Percentiles rank a stretch among this genome's conserved stretches.
Evolutionary conservation across 805 yeast genomes (phyloP).

Genomic region (Zygosaccharomyces pseudorouxii): DNA sequence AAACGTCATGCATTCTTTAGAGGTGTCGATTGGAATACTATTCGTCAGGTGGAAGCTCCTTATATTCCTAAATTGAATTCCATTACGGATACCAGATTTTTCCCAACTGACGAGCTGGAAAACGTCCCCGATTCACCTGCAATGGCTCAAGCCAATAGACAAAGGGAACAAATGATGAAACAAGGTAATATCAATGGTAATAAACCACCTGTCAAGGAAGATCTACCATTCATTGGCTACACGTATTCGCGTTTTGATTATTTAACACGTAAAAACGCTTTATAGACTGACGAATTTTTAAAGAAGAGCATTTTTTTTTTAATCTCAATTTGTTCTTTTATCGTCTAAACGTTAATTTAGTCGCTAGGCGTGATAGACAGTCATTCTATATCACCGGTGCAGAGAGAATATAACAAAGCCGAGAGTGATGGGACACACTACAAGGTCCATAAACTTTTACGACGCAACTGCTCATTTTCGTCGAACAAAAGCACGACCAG

Average conservation of each 20-base stretch:
- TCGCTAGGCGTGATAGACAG: too few relatives aligned
- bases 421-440: too few relatives aligned
- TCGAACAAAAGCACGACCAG: too few relatives aligned
- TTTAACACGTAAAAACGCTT: constrained; percentile 65
- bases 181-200: constrained; percentile 44
- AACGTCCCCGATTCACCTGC: constrained; percentile 90
- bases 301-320: neutral
- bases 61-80: constrained; percentile 88
- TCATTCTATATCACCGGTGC: too few relatives aligned
- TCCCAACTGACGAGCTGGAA: constrained; percentile 96
- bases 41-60: constrained; percentile 85
- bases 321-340: neutral
- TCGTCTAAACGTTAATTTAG: too few relatives aligned
- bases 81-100: constrained; percentile 92
- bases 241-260: constrained; percentile 94
- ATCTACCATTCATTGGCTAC: constrained; percentile 94
- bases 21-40: constrained; percentile 94
- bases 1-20: constrained; percentile 88
- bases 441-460: too few relatives aligned
- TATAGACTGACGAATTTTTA: constrained; percentile 18
- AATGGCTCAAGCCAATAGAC: constrained; percentile 59
- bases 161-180: constrained; percentile 48
- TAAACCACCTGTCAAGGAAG: constrained; percentile 53
- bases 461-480: too few relatives aligned
- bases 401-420: too few relatives aligned